Evolutionary conservation across 192 early-diverging fungal genomes (phyloP), one percentile per base, ranked within the genome.

Genomic region (Lobulomyces angularis): DNA sequence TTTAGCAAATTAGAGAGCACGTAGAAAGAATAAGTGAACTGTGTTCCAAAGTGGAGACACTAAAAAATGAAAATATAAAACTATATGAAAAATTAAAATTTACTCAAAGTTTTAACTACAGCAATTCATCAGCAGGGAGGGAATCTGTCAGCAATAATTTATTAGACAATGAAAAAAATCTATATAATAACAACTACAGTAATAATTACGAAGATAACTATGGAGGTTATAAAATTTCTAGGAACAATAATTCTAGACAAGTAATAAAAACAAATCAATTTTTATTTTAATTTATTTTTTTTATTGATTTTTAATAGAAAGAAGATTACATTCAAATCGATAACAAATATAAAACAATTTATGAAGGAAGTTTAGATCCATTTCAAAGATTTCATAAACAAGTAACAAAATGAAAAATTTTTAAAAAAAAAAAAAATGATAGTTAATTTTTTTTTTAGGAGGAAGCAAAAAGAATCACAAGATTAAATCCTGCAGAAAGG

Each of bases 41-140:
- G 25, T 66, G 62, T 37, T 63, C 62, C 28, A 71, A 86, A 41
- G 51, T 78, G 3, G 71, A 81, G 9, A 66, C 62, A 21, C 50
- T 84, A n/a, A 73, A 82, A 49, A 59, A 65, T 28, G 91, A 95
- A 50, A 93, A 92, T 37, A 42, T 92, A 30, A 83, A 84, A 46
- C 56, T 95, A 36, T 95, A 88, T 53, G 91, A 95, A 51, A 81
- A 83, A 50, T 63, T 89, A 16, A 80, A 83, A 46, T 95, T 84
- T 60, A 67, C 87, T 29, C 23, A 55, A 52, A 5, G 48, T 55
- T 21, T 46, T 55, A 22, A 53, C 65, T 28, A 46, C 29, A 30
- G 40, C 53, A 50, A 2, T 53, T 63, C 25, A 48, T 49, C 17
- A 41, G 20, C 24, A 16, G 19, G 6, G 48, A 22, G 1, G 43